Base-by-base conservation (phyloP, 257 asterid genomes). In the Euphrasia confusa region DNA sequence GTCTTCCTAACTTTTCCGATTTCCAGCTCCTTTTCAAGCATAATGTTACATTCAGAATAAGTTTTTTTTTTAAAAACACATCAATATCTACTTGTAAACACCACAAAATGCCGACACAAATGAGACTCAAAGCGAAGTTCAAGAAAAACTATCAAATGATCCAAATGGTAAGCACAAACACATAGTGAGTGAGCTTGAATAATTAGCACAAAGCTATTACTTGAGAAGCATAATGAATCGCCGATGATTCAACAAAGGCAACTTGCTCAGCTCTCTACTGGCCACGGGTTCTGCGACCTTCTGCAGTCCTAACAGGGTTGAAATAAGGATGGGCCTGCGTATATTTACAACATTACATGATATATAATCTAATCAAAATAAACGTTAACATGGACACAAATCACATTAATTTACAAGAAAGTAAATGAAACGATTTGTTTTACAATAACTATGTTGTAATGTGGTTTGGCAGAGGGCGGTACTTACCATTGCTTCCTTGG, bases 401-500 rank as follows among this genome's bases (percentile, higher is more conserved):
- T 7, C 10, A 35, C 40, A 35, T 35, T 35, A 1, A 35, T 35
- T 35, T 35, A 7, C 40, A 9, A 35, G 40, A 35, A 35, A 35
- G 2, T 10, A 35, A 35, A 35, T 35, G 10, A 35, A 2, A 7
- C 40, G 2, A 6, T 35, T 6, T 35, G 7, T 24, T 2, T 27
- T 8, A n/a, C 11, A 11, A 10, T 42, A 66, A 66, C 26, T 63
- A 5, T 24, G 28, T 44, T 44, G 11, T 40, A 37, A 7, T 17
- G 10, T 10, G 12, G 56, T 33, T 32, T 5, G 54, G 49, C 15
- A 32, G 45, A 60, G 35, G n/a, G 11, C 57, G 21, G 61, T 54
- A 12, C n/a, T 72, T 81, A 88, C 98, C 98, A 91, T 91, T 66
- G 95, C 98, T 82, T 88, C 98, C 72, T 91, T 88, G 3, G 96